Evolutionary conservation across 1,139 yeast genomes (phyloP), one percentile per base, ranked within the genome.

Genomic region (Candida freyschussii): DNA sequence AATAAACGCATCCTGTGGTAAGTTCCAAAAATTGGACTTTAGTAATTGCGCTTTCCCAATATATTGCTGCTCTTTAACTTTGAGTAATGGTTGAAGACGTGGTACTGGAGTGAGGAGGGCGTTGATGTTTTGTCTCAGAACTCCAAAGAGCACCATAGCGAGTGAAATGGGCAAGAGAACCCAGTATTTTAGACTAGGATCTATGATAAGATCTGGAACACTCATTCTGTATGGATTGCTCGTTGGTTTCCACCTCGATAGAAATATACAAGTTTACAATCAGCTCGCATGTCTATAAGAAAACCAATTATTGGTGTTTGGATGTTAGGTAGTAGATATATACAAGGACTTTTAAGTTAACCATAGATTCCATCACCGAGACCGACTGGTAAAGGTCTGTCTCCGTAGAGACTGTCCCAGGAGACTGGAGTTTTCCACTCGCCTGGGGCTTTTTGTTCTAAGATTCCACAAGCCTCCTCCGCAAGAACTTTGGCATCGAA

Each of bases 61-160:
- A 30, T 62, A 60, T 37, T 69, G 71, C 21, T 72, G 73, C 55
- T 89, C 93, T 39, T 86, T 69, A 5, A 75, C 53, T 35, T 71
- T 65, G 44, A 67, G 72, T 40, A 66, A 60, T 7, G 69, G 68
- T 22, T 67, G 72, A 21, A 73, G 62, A 46, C 75, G 79, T 5
- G 80, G 77, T 2, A 26, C 65, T 58, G 30, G 87, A 73, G 43
- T 72, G 67, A 27, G 83, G 57, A 85, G 59, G 23, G 66, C 59
- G 29, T 87, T 76, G 20, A 80, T 69, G 48, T 80, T 78, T 40
- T 85, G 79, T 39, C 96, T 67, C 29, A 86, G 60, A 21, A 91
- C 60, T 6, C 96, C 96, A n/a, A 86, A 89, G 36, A 89, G 60
- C 13, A 91, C 81, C 96, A 91, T 87, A 21, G 87, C 95, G 24